Percentiles rank a stretch among this genome's conserved stretches.
Evolutionary conservation across 495 filamentous ascomycete genomes (phyloP).

Genomic region (Pseudoneurospora amorphoporcata): DNA sequence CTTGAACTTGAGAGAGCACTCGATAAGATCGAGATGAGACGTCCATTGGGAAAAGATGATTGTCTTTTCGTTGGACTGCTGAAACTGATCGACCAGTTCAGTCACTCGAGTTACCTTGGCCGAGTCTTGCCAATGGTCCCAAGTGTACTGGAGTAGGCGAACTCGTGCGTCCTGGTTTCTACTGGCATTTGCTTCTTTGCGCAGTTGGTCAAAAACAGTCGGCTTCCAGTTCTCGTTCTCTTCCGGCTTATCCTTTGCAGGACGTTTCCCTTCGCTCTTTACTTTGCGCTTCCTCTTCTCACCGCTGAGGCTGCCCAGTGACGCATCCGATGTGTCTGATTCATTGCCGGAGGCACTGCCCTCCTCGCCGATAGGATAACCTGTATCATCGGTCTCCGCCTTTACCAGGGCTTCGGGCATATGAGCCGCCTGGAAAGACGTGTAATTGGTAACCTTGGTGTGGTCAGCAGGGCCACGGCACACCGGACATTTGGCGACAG

Average conservation of each 20-base stretch:
- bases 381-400: constrained; percentile 21
- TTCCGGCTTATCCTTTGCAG: constrained; percentile 14
- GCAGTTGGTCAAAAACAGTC: constrained; percentile 18
- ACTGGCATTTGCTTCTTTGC: constrained; percentile 40
- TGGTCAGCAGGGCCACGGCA: constrained; percentile 58
- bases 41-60: constrained; percentile 94
- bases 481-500: constrained; percentile 56
- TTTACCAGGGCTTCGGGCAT: constrained; percentile 35
- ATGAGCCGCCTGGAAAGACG: constrained; percentile 66
- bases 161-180: constrained; percentile 51
- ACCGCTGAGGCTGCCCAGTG: constrained; percentile 36
- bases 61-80: constrained; percentile 56
- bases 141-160: constrained; percentile 54
- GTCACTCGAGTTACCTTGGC: constrained; percentile 71
- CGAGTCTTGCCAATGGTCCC: constrained; percentile 59
- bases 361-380: constrained; percentile 30
- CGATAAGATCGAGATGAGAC: constrained; percentile 80
- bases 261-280: constrained; percentile 7
- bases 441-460: constrained; percentile 61
- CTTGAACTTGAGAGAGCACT: constrained; percentile 65
- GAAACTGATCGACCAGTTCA: constrained; percentile 46
- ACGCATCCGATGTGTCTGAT: not conserved
- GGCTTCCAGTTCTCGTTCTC: not conserved
- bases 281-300: constrained; percentile 20
- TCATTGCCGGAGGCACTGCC: constrained; percentile 23